Evolutionary conservation across 2,329 filamentous ascomycete genomes (phyloP), one percentile per base, ranked within the genome.

Genomic region (Didymella keratinophila): DNA sequence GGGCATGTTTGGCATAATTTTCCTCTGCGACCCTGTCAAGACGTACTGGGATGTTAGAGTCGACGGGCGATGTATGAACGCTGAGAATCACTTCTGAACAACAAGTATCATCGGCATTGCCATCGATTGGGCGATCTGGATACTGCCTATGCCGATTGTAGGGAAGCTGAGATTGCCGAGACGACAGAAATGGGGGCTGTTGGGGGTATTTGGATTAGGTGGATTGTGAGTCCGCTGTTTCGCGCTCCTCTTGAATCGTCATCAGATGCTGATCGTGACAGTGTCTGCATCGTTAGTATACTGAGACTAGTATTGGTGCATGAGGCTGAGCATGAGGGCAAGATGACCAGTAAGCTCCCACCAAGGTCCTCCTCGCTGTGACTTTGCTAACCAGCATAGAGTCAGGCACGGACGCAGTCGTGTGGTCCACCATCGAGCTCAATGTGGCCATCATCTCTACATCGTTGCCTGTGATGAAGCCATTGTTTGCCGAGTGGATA

Each of bases 401-500:
- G 32, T 75, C 77, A 1, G 78, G 78, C n/a, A 73, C 76, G 10
- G 74, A 76, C 61, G 73, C 77, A 7, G 62, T 79, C 5, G 72
- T 78, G 11, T 81, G 78, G 73, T 78, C 76, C 2, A 71, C 71
- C 2, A 68, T 78, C 39, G 79, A 82, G 66, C 71, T 77, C 47
- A 81, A 81, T 48, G 70, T 79, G 1, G 78, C 78, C 23, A 79
- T 81, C 61, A 74, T 78, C 4, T 81, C 78, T 63, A 78, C 79
- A 11, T 81, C 76, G 2, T 59, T 81, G 18, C 66, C 80, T 1
- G 77, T 79, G 2, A 71, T 81, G 60, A 80, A 79, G 50, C 78
- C 78, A 7, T 66, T 81, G 9, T 57, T 81, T 51, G 63, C 68
- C 8, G 71, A 67, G 16, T 59, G 75, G 42, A 73, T 76, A 20